Percentiles rank a stretch among this genome's conserved stretches.
Evolutionary conservation across 2,329 filamentous ascomycete species (phyloP).

Genomic region (Colletotrichum eremochloae): DNA sequence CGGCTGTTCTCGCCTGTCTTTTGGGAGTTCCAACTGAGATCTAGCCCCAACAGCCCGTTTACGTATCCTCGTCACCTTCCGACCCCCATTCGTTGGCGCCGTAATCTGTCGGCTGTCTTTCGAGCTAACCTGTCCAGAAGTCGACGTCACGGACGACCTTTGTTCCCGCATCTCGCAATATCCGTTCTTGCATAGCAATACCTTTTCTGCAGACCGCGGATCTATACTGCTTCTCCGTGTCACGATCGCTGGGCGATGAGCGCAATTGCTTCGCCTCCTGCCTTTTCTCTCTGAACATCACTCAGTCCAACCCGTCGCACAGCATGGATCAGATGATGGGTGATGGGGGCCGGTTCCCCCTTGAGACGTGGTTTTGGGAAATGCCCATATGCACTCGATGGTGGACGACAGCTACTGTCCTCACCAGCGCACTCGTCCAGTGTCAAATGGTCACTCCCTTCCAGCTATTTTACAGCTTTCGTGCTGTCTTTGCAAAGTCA

Average conservation of each 20-base stretch:
- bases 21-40: too few relatives aligned
- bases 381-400: slow-evolving; percentile 96
- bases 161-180: neutral
- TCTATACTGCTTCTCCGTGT: neutral
- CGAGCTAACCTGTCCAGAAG: neutral
- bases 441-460: slow-evolving; percentile 93
- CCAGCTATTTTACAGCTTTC: slow-evolving; percentile 96
- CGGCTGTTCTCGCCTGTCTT: neutral
- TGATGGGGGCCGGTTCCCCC: slow-evolving; percentile 76
- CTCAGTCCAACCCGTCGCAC: neutral
- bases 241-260: slow-evolving; percentile 18
- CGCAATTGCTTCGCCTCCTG: neutral
- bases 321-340: slow-evolving; percentile 70
- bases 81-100: neutral
- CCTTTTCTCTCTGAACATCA: slow-evolving; percentile 16
- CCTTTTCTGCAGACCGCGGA: neutral
- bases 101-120: neutral
- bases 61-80: neutral
- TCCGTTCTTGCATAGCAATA: neutral
- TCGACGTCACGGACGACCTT: neutral
- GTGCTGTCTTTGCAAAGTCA: slow-evolving; percentile 89
- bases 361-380: slow-evolving; percentile 99
- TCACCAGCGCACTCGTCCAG: slow-evolving; percentile 90
- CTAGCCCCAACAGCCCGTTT: neutral
- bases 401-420: slow-evolving; percentile 95